Conservation (phyloP, 2,329 filamentous ascomycete genomes). For the Fusarium hainanense region DNA sequence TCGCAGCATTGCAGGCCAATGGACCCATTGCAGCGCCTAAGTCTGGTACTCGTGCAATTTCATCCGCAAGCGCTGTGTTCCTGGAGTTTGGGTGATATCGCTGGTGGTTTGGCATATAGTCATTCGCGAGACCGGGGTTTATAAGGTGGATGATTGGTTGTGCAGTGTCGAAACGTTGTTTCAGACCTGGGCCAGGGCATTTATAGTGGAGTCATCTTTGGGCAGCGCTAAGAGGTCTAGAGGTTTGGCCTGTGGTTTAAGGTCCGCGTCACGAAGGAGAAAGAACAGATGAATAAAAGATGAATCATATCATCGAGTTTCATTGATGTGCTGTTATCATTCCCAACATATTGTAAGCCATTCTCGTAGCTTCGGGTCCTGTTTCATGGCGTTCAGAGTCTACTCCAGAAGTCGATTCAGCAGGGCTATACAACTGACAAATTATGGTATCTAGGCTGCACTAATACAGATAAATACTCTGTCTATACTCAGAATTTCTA, state of each 20-base stretch:
- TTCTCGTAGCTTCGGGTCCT: fast-evolving
- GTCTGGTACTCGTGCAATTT: constrained; percentile 34
- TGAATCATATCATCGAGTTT: not conserved
- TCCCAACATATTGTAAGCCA: not conserved
- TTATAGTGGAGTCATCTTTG: not conserved
- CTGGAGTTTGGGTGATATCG: constrained; percentile 29
- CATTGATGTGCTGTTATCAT: not conserved
- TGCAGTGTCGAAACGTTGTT: constrained; percentile 39
- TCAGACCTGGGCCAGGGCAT: constrained; percentile 32
- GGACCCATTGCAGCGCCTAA: constrained; percentile 39
- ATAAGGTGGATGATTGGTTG: constrained; percentile 38
- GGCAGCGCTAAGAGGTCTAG: constrained; percentile 21
- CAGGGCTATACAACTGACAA: not conserved
- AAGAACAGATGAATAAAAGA: not conserved
- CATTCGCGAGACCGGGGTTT: constrained; percentile 43
- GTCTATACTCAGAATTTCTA: not conserved
- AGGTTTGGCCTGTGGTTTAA: not conserved
- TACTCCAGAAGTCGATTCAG: not conserved
- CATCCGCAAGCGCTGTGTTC: constrained; percentile 32
- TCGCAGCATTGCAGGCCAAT: constrained; percentile 32
- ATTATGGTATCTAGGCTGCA: not conserved
- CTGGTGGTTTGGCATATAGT: constrained; percentile 18
- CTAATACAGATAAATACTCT: not conserved
- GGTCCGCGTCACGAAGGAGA: not conserved
- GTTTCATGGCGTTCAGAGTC: not conserved